Conservation (phyloP, 305 asterid species). For the Fraxinus albicans region DNA sequence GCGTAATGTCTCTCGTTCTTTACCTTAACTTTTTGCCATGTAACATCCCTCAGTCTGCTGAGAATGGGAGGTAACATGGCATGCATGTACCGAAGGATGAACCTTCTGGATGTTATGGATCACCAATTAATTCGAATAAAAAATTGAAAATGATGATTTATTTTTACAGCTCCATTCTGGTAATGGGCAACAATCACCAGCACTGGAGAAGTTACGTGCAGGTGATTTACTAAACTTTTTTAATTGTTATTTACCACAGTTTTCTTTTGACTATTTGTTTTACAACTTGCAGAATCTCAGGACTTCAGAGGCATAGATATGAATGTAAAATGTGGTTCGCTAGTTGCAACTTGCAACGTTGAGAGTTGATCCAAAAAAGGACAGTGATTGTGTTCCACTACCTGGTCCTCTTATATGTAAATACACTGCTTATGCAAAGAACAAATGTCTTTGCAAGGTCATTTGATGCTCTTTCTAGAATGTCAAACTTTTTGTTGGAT, state of each 20-base stretch:
- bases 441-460: conserved; percentile 83
- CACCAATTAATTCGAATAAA: conserved; percentile 12
- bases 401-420: conserved; percentile 92
- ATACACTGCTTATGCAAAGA: conserved; percentile 91
- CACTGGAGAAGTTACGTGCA: conserved; percentile 62
- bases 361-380: conserved; percentile 79
- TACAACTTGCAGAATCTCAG: conserved; percentile 49
- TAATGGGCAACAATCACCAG: conserved; percentile 59
- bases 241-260: neutral
- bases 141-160: conserved; percentile 6
- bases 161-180: conserved; percentile 89
- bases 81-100: neutral
- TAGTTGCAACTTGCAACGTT: conserved; percentile 69
- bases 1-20: neutral
- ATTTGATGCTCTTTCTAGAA: conserved; percentile 23
- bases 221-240: conserved; percentile 42
- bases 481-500: conserved; percentile 11
- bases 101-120: conserved; percentile 1
- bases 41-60: neutral
- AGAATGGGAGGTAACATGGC: conserved; percentile 17
- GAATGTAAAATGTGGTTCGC: conserved; percentile 50
- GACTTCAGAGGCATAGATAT: conserved; percentile 43
- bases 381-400: conserved; percentile 79
- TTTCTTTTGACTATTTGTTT: conserved; percentile 23
- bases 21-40: neutral